These are phyloP conservation scores for Penicillium sp. DNA, from an alignment of 2,329 filamentous ascomycete genomes.

Conservation along the genomic window DNA sequence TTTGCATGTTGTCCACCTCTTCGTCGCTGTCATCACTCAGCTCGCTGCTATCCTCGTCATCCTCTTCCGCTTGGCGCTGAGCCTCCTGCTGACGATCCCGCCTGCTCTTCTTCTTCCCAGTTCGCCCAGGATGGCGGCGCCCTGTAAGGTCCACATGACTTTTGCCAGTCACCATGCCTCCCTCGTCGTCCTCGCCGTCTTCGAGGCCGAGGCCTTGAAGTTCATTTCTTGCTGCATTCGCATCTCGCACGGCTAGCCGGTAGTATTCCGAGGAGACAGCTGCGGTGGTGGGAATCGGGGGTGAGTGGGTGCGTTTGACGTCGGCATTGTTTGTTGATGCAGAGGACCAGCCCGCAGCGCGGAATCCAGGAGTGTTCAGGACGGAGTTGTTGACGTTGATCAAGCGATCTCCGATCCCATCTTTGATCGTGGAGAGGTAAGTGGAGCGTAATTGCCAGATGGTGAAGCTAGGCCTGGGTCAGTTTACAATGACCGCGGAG, in stretches of 20 bases:
- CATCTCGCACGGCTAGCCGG: constrained; percentile 46
- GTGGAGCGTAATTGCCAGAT: constrained; percentile 67
- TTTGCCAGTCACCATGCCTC: constrained; percentile 63
- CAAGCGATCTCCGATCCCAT: constrained; percentile 65
- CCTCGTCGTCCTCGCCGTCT: constrained; percentile 62
- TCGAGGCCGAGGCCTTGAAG: constrained; percentile 39
- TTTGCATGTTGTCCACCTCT: constrained; percentile 51
- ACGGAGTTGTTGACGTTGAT: constrained; percentile 65
- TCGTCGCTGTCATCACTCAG: constrained; percentile 68
- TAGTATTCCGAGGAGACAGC: constrained; percentile 65
- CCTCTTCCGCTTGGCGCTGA: constrained; percentile 56
- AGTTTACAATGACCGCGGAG: constrained; percentile 5
- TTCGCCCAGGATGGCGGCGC: constrained; percentile 39
- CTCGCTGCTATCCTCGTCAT: constrained; percentile 68
- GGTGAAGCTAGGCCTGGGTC: constrained; percentile 54
- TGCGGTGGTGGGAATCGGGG: constrained; percentile 62
- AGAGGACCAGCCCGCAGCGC: constrained; percentile 62
- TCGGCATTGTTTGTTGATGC: constrained; percentile 39
- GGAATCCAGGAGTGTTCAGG: constrained; percentile 65
- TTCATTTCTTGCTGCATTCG: constrained; percentile 31
- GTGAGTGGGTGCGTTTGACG: constrained; percentile 66
- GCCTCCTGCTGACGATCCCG: constrained; percentile 49
- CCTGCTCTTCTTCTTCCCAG: constrained; percentile 34
- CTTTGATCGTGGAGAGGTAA: constrained; percentile 64
- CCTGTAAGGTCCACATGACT: constrained; percentile 59